Base-by-base conservation (phyloP, 1,139 yeast genomes). In the Pneumocystis carinii region DNA sequence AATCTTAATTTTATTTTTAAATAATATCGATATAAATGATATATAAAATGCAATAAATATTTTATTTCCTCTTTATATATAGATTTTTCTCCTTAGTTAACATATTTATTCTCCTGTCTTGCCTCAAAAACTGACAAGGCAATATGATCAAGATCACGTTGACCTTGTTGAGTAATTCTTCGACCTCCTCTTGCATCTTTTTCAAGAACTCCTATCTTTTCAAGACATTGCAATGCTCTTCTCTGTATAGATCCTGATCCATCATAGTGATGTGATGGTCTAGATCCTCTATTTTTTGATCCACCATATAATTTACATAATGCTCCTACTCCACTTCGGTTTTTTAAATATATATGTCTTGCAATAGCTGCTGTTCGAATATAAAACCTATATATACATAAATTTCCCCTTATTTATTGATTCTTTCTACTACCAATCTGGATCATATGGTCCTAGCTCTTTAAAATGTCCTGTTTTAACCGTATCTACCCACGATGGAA, bases 131-230 rank as follows among this genome's bases (percentile, higher is more conserved):
- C n/a, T 12, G 90, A 97, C 78, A 96, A 96, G 77, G 98, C 98
- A 80, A 92, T 92, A 87, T 98, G 97, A 83, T 92, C 99, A 83
- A 92, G 87, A 84, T 92, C 99, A 87, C 98, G 90, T 84, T 92
- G 97, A 78, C 99, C 99, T 82, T 90, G 88, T 80, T 90, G 97
- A 71, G 97, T 87, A 85, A 92, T 88, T 83, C 92, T 90, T 86
- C 99, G 94, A 80, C 98, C 98, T 80, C 97, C 97, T 82, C 89
- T 90, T 81, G 90, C 88, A 77, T 96, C 85, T 78, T 87, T 83
- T 83, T 92, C 98, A 75, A 92, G 83, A 73, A 92, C 92, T 79
- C 97, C 98, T 72, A 92, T 87, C 85, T 90, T 90, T 85, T 90
- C 97, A 77, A 92, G 88, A 75, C 97, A 85, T 83, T 92, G 98